phyloP scores from a whole-genome alignment of 345 rosid genomes.

The Salix viminalis region DNA sequence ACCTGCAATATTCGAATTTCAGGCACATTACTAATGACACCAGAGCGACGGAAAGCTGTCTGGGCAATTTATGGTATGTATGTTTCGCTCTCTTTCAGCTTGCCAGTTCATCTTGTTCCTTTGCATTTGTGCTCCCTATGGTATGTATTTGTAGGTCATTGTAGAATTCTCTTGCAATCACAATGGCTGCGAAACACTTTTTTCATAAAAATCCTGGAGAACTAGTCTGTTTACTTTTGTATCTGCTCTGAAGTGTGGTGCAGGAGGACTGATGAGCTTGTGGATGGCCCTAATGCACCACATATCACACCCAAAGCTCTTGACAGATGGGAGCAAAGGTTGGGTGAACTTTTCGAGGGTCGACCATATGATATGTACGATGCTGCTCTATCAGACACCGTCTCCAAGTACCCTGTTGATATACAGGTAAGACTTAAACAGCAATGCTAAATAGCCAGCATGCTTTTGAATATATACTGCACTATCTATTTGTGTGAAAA shows the following conservation, averaged over 20 bases:
- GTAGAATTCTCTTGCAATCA: not conserved
- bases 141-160: not conserved
- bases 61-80: slow-evolving; percentile 59
- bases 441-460: not conserved
- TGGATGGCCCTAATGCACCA: slow-evolving; percentile 49
- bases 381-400: slow-evolving; percentile 46
- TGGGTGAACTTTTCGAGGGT: slow-evolving; percentile 42
- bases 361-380: slow-evolving; percentile 45
- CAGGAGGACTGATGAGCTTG: slow-evolving; percentile 56
- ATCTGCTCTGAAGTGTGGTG: slow-evolving; percentile 42
- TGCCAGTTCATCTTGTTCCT: not conserved
- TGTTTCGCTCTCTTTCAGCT: not conserved
- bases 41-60: slow-evolving; percentile 43
- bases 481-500: not conserved
- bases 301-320: slow-evolving; percentile 51
- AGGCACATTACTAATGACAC: slow-evolving; percentile 56
- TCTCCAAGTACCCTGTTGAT: slow-evolving; percentile 44
- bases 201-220: not conserved
- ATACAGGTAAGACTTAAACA: slow-evolving; percentile 32
- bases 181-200: not conserved
- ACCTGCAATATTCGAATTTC: slow-evolving; percentile 3
- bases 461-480: not conserved
- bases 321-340: slow-evolving; percentile 45
- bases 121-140: not conserved
- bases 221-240: not conserved